Evolutionary conservation across 192 early-diverging fungal species (phyloP).

Genomic region (Coemansia sp.): DNA sequence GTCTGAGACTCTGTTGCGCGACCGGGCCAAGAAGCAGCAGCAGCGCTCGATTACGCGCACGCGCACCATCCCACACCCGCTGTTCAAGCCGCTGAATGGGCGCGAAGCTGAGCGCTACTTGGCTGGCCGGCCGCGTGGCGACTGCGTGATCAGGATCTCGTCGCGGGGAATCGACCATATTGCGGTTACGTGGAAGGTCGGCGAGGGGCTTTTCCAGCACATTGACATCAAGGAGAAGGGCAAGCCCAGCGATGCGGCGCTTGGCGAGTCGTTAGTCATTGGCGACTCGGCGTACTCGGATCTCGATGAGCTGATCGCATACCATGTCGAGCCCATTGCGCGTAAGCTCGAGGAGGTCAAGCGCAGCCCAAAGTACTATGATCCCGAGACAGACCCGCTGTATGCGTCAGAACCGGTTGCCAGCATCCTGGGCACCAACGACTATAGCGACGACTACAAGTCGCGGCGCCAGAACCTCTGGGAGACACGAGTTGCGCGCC

Average conservation of each 20-base stretch:
- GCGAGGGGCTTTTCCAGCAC: slow-evolving; percentile 84
- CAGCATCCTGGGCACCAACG: slow-evolving; percentile 19
- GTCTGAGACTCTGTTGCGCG: slow-evolving; percentile 43
- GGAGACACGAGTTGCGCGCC: slow-evolving; percentile 54
- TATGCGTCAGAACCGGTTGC: slow-evolving; percentile 59
- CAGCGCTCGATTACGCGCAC: slow-evolving; percentile 42
- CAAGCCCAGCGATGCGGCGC: slow-evolving; percentile 70
- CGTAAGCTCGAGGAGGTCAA: slow-evolving; percentile 70
- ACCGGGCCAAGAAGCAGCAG: slow-evolving; percentile 38
- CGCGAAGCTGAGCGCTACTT: slow-evolving; percentile 76
- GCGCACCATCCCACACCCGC: slow-evolving; percentile 80
- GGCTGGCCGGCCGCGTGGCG: slow-evolving; percentile 65
- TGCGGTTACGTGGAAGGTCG: slow-evolving; percentile 92
- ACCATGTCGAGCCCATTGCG: slow-evolving; percentile 83
- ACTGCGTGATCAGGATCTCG: slow-evolving; percentile 87
- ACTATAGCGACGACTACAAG: slow-evolving; percentile 24
- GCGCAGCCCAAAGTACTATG: slow-evolving; percentile 78
- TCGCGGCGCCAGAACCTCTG: slow-evolving; percentile 27
- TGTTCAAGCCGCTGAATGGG: slow-evolving; percentile 74
- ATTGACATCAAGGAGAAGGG: slow-evolving; percentile 60
- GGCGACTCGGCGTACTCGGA: slow-evolving; percentile 76
- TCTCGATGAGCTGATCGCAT: slow-evolving; percentile 88
- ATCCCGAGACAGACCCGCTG: slow-evolving; percentile 54
- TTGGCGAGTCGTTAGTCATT: slow-evolving; percentile 70
- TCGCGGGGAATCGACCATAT: slow-evolving; percentile 87